These are phyloP conservation scores for Talaromyces atroroseus DNA, from an alignment of 2,329 filamentous ascomycete genomes.

Conservation along the genomic window DNA sequence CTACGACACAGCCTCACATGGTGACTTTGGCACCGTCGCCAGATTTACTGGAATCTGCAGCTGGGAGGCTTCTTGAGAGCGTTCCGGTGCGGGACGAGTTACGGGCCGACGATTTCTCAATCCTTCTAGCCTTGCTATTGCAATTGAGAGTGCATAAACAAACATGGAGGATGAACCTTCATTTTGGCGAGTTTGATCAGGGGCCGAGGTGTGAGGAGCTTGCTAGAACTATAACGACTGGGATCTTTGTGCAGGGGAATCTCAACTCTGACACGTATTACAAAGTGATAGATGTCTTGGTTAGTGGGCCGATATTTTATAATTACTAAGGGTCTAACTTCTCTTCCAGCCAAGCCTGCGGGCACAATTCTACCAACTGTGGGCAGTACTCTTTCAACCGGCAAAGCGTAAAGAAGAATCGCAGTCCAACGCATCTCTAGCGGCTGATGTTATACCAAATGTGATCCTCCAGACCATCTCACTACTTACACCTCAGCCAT, in stretches of 20 bases:
- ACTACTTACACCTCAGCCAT: not conserved
- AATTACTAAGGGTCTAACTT: not conserved
- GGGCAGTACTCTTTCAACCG: conserved; percentile 3
- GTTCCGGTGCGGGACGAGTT: not conserved
- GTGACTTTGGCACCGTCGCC: conserved; percentile 1
- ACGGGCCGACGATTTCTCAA: not conserved
- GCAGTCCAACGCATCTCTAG: not conserved
- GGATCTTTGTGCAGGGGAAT: not conserved
- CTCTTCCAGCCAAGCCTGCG: not conserved
- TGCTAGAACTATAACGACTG: conserved; percentile 2
- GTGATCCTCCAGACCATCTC: not conserved
- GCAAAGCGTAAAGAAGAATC: not conserved
- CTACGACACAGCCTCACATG: conserved; percentile 1
- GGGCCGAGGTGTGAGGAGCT: not conserved
- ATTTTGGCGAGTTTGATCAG: not conserved
- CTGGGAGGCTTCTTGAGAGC: not conserved
- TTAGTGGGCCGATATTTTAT: not conserved
- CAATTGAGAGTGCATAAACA: not conserved
- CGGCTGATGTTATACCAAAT: not conserved
- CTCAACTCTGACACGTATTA: not conserved
- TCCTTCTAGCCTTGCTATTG: not conserved
- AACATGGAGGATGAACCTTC: not conserved
- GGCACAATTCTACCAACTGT: conserved; percentile 4
- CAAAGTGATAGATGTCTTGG: not conserved
- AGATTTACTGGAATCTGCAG: not conserved